Evolutionary conservation across 1,284 basidiomycete genomes (phyloP).

Genomic region (Cystobasidium sp.): DNA sequence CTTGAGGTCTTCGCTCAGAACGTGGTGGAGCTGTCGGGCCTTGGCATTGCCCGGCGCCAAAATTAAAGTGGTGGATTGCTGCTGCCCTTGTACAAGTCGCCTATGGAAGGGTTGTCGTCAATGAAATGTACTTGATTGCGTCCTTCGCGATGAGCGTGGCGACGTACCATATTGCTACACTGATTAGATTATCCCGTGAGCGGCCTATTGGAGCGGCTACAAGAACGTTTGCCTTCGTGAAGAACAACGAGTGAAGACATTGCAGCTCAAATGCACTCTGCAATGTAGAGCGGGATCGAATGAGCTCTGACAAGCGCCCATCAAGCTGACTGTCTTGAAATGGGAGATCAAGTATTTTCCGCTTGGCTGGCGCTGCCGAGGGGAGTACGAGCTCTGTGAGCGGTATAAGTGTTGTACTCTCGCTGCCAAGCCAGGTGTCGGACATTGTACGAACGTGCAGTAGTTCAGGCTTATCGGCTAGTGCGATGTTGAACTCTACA

Average conservation of each 20-base stretch:
- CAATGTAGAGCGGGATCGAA: conserved; percentile 59
- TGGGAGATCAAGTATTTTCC: conserved; percentile 77
- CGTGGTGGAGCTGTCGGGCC: background rate
- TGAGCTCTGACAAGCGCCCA: conserved; percentile 1
- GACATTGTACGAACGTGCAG: conserved; percentile 79
- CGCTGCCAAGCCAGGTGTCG: conserved; percentile 92
- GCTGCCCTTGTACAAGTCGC: conserved; percentile 3
- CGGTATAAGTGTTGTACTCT: conserved; percentile 70
- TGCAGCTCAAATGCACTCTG: conserved; percentile 92
- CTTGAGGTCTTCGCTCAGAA: conserved; percentile 21
- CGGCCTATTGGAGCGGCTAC: conserved; percentile 56
- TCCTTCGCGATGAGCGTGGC: background rate
- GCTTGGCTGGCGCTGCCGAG: conserved; percentile 65
- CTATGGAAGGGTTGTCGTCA: background rate
- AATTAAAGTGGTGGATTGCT: conserved; percentile 15
- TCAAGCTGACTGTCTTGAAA: conserved; percentile 38
- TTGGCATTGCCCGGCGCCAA: conserved; percentile 11
- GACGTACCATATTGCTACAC: conserved; percentile 26
- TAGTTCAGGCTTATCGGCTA: conserved; percentile 64
- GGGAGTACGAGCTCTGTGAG: conserved; percentile 81
- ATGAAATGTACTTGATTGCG: background rate
- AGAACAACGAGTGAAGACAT: conserved; percentile 78
- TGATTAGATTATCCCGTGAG: conserved; percentile 7
- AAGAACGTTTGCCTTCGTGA: conserved; percentile 73
- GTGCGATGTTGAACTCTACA: conserved; percentile 76